These are phyloP conservation scores for Athelia psychrophila DNA, from an alignment of 1,284 basidiomycete species.

Conservation along the genomic window DNA sequence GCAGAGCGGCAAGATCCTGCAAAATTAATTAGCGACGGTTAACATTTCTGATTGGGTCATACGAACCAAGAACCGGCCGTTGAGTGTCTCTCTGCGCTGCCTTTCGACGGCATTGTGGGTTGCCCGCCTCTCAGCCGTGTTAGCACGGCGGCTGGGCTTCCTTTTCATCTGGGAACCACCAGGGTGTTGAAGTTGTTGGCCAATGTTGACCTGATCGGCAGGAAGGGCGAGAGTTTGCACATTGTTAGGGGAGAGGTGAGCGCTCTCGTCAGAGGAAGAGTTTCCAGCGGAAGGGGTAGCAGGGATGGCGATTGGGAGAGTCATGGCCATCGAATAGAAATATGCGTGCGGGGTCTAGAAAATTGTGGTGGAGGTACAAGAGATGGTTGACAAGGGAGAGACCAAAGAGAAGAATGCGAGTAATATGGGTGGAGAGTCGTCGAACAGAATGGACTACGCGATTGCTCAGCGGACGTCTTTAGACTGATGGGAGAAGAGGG, in stretches of 20 bases:
- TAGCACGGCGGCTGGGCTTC: conserved; percentile 80
- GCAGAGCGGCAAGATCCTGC: conserved; percentile 83
- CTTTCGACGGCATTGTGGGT: conserved; percentile 96
- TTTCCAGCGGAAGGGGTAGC: conserved; percentile 39
- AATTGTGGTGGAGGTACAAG: conserved; percentile 10
- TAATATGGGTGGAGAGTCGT: conserved; percentile 16
- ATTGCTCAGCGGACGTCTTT: conserved; percentile 57
- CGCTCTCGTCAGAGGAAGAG: conserved; percentile 42
- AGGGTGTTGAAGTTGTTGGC: conserved; percentile 8
- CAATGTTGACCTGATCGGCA: conserved; percentile 9
- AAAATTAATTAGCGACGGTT: conserved; percentile 15
- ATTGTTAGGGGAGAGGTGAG: conserved; percentile 41
- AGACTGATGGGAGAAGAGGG: conserved; percentile 19
- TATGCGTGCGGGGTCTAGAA: conserved; percentile 12
- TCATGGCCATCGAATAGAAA: conserved; percentile 46
- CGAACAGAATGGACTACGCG: conserved; percentile 36
- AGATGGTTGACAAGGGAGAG: conserved; percentile 8
- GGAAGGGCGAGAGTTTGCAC: conserved; percentile 35
- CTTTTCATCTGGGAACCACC: conserved; percentile 43
- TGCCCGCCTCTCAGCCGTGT: conserved; percentile 90
- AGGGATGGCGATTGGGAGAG: conserved; percentile 44
- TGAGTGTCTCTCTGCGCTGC: conserved; percentile 87
- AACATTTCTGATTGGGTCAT: too few relatives aligned
- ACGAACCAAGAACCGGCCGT: conserved; percentile 78
- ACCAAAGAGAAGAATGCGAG: conserved; percentile 15